Base-by-base conservation (phyloP, 257 asterid genomes). In the Ligustrum vulgare region DNA sequence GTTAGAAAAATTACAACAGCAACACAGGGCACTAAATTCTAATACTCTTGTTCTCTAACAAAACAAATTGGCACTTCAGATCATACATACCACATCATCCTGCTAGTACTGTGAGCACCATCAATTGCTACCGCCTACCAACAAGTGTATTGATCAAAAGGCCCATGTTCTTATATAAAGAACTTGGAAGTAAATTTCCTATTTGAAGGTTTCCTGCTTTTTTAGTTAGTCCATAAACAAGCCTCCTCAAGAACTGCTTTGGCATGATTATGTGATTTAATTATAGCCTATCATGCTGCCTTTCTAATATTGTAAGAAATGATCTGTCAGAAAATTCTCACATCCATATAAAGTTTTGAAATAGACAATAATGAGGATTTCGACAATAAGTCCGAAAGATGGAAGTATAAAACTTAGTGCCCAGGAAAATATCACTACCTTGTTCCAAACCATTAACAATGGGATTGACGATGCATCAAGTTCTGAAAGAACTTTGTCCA, bases 401-500 rank as follows among this genome's bases (percentile, higher is more conserved):
- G 20, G 5, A 71, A 72, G 37, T 58, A 32, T 74, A 64, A 8
- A 72, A 69, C 11, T 12, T 65, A 39, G 49, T 12, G 67, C 77
- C 74, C 16, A 58, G 60, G 77, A 75, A 32, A 69, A 71, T 67
- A 25, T 9, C 68, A 37, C 5, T 83, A 94, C 98, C 98, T 94
- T 94, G 87, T 94, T 94, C 99, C 99, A 94, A 67, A 92, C 92
- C 75, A 91, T 87, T 83, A 94, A 72, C 80, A 77, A 91, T 41
- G 98, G 98, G 78, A 92, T 89, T 67, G 97, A 87, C 69, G 87
- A 76, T 23, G 93, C 86, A 71, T 89, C 94, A 63, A 94, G 93
- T 82, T 94, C 97, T 41, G 89, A 77, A 72, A 94, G 99, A 83
- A 94, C 98, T 86, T 91, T 91, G 72, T 94, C 95, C 81, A 94